Percentiles rank a stretch among this genome's conserved stretches.
phyloP scores from a whole-genome alignment of 352 stramenopile genomes.

The Pythium aphanidermatum region DNA sequence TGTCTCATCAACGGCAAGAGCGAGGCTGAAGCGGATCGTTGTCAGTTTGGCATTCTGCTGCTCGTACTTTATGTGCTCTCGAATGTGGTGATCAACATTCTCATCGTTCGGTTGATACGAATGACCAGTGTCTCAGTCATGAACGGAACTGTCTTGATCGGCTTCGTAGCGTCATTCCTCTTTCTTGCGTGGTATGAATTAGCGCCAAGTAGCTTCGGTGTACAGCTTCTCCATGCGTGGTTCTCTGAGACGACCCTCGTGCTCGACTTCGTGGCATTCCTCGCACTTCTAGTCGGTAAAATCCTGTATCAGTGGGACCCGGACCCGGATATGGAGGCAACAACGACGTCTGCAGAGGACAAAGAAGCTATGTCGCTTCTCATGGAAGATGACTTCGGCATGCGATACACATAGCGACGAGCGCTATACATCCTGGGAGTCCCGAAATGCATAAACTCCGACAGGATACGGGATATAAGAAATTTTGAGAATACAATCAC shows the following conservation, averaged over 20 bases:
- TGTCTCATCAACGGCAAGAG: conserved; percentile 74
- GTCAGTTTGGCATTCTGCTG: conserved; percentile 71
- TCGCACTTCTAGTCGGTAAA: conserved; percentile 60
- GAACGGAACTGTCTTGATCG: conserved; percentile 64
- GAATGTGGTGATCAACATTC: conserved; percentile 75
- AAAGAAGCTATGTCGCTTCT: conserved; percentile 79
- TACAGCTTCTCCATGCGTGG: conserved; percentile 49
- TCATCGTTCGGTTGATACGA: conserved; percentile 63
- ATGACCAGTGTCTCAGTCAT: conserved; percentile 77
- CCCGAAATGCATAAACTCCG: too few species aligned
- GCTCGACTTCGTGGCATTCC: conserved; percentile 59
- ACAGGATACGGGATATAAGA: neutral
- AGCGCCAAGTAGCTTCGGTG: conserved; percentile 60
- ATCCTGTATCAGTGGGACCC: conserved; percentile 78
- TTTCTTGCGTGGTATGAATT: conserved; percentile 76
- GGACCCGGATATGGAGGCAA: conserved; percentile 71
- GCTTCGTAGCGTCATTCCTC: conserved; percentile 67
- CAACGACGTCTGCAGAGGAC: conserved; percentile 75
- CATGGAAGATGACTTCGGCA: conserved; percentile 60
- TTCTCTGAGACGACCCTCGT: conserved; percentile 65
- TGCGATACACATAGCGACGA: conserved; percentile 73
- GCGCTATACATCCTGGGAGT: too few species aligned
- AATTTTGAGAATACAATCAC: conserved; percentile 4
- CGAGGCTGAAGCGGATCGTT: conserved; percentile 63
- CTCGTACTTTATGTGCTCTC: conserved; percentile 66